Percentiles rank a stretch among this genome's conserved stretches.
phyloP scores from a whole-genome alignment of 108 stramenopile species.

The Cyclotella atomus region DNA sequence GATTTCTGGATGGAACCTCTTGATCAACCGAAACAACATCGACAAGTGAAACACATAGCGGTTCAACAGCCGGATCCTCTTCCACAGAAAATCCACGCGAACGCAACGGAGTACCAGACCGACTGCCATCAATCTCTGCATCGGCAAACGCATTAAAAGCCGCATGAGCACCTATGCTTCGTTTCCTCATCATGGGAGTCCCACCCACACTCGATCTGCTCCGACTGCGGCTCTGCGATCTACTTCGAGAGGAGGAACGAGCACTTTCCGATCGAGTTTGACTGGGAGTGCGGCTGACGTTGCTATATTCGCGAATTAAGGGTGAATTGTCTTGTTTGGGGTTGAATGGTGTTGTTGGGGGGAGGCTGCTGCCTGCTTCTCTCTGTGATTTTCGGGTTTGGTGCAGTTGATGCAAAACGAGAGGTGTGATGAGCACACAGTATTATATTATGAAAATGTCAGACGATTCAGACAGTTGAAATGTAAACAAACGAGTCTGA shows the following conservation, averaged over 20 bases:
- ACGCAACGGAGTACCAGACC: background rate
- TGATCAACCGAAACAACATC: conserved; percentile 25
- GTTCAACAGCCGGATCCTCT: background rate
- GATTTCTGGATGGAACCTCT: background rate
- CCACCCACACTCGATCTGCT: background rate
- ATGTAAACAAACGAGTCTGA: no score
- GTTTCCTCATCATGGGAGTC: background rate
- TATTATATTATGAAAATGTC: no score
- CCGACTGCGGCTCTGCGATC: conserved; percentile 16
- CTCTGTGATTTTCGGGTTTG: background rate
- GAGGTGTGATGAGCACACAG: no score
- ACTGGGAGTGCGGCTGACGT: background rate
- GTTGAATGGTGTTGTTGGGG: background rate
- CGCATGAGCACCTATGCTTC: conserved; percentile 1
- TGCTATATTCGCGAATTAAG: background rate
- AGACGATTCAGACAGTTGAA: no score
- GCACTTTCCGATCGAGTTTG: background rate
- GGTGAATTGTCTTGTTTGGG: conserved; percentile 2
- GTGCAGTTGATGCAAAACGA: no score
- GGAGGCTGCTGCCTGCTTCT: background rate
- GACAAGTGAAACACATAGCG: background rate
- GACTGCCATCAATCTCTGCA: background rate
- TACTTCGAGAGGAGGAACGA: no score
- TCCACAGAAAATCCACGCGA: background rate
- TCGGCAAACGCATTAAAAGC: conserved; percentile 5